Evolutionary conservation across 2,329 filamentous ascomycete species (phyloP).

Genomic region (Beauveria caledonica): DNA sequence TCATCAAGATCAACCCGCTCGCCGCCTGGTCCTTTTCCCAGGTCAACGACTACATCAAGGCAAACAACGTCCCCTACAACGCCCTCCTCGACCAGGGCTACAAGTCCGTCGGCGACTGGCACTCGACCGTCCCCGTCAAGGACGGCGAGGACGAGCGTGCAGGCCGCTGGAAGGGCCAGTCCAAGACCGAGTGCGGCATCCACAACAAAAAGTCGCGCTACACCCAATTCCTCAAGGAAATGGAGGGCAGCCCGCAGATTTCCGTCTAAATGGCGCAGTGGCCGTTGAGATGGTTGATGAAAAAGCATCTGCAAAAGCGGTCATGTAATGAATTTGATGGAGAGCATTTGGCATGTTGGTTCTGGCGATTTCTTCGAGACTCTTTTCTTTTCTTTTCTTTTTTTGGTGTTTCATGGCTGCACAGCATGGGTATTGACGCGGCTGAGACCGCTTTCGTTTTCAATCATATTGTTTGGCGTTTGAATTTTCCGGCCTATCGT

Average conservation of each 20-base stretch:
- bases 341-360: background rate
- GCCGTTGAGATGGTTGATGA: background rate
- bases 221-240: constrained; percentile 69
- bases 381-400: background rate
- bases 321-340: constrained; percentile 8
- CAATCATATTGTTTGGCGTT: constrained; percentile 8
- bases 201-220: constrained; percentile 97
- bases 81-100: constrained; percentile 86
- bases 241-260: constrained; percentile 56
- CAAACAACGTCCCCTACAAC: constrained; percentile 89
- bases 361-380: background rate
- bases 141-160: constrained; percentile 93
- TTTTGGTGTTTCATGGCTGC: constrained; percentile 3
- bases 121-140: constrained; percentile 84
- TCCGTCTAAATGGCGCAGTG: background rate
- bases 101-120: constrained; percentile 97
- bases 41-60: constrained; percentile 78
- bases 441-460: background rate
- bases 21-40: constrained; percentile 90
- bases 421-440: constrained; percentile 2
- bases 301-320: background rate
- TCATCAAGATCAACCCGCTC: constrained; percentile 96
- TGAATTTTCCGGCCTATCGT: background rate
- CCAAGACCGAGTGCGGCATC: constrained; percentile 96
- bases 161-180: constrained; percentile 91